Evolutionary conservation across 2,329 filamentous ascomycete species (phyloP).

Genomic region (Diaporthe citri): DNA sequence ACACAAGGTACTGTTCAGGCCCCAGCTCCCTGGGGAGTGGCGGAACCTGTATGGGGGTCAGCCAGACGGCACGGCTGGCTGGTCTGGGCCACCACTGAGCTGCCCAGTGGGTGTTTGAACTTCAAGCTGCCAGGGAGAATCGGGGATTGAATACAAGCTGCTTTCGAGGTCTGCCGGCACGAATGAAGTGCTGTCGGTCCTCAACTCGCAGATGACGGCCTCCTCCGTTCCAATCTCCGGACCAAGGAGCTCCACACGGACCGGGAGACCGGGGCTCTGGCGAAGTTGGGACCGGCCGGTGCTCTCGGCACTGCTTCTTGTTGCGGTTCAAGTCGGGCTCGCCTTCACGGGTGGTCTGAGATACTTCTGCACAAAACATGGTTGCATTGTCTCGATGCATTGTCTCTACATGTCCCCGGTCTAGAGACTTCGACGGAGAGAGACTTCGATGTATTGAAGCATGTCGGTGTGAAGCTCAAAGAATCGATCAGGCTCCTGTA

Average conservation of each 20-base stretch:
- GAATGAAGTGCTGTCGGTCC: background rate
- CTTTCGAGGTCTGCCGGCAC: background rate
- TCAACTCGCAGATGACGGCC: background rate
- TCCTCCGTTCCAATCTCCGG: background rate
- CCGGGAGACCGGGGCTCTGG: background rate
- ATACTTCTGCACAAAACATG: background rate
- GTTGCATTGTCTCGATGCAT: background rate
- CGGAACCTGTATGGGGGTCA: background rate
- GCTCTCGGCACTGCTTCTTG: background rate
- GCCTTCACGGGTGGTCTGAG: background rate
- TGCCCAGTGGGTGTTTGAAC: background rate
- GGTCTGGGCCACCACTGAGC: background rate
- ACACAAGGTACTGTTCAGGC: background rate
- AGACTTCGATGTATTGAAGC: background rate
- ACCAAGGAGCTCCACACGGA: background rate
- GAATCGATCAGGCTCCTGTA: background rate
- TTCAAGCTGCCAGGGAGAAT: background rate
- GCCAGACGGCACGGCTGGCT: background rate
- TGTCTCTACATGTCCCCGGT: no score
- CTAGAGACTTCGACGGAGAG: background rate
- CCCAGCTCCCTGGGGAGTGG: background rate
- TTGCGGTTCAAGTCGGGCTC: background rate
- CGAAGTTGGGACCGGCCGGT: background rate
- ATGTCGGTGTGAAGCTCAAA: background rate
- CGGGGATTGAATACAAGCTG: background rate